A percentile compares a stretch with the other conserved stretches of the same genome.
Conservation (phyloP, 2,329 filamentous ascomycete species). For the Podosphaera leucotricha region DNA sequence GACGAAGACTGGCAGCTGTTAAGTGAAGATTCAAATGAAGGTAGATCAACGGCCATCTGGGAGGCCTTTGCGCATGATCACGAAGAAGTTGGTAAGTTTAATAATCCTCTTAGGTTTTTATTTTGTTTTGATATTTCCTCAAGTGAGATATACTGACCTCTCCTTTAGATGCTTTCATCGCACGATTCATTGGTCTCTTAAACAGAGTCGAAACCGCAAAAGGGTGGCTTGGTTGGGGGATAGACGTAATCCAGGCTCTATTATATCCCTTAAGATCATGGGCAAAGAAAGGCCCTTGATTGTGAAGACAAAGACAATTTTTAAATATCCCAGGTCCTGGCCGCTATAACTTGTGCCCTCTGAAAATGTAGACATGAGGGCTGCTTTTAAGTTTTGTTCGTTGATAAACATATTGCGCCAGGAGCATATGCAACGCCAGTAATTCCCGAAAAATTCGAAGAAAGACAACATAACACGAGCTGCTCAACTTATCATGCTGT, state of each 20-base stretch:
- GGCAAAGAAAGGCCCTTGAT: background rate
- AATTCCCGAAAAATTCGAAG: too few relatives aligned
- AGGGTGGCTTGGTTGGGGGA: conserved; percentile 1
- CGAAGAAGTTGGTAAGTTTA: conserved; percentile 19
- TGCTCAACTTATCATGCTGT: too few relatives aligned
- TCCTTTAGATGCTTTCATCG: conserved; percentile 3
- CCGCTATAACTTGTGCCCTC: too few relatives aligned
- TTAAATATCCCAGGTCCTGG: too few relatives aligned
- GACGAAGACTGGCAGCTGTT: conserved; percentile 17
- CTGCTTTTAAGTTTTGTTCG: too few relatives aligned
- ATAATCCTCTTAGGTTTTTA: background rate
- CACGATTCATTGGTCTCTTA: background rate
- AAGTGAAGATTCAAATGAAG: conserved; percentile 4
- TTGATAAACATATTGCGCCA: too few relatives aligned
- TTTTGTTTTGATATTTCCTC: too few relatives aligned
- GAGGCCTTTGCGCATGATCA: conserved; percentile 38
- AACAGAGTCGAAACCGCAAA: background rate
- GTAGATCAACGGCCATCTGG: conserved; percentile 26
- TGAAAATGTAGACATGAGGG: too few relatives aligned
- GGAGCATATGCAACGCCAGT: too few relatives aligned
- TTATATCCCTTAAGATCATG: background rate
- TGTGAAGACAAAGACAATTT: too few relatives aligned
- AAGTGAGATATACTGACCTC: too few relatives aligned
- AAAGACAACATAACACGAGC: too few relatives aligned
- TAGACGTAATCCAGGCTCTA: background rate